Percentiles rank a stretch among this genome's conserved stretches.
phyloP scores from a whole-genome alignment of 2,329 filamentous ascomycete genomes.

The Apiospora hydei region DNA sequence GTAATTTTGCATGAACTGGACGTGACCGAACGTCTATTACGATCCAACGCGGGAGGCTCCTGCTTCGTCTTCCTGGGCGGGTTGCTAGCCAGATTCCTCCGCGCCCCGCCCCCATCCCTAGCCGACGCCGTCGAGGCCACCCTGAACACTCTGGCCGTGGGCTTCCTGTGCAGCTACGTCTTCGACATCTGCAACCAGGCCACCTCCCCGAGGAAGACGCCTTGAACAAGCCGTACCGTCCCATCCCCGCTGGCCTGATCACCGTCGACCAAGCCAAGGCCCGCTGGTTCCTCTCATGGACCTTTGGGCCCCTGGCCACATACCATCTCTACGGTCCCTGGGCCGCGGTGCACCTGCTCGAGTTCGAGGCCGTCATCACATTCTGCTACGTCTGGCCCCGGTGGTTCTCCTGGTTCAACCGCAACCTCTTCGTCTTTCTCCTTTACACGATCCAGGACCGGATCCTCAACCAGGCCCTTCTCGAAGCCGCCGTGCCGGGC shows the following conservation, averaged over 20 bases:
- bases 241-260: conserved; percentile 3
- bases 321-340: background rate
- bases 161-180: background rate
- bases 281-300: background rate
- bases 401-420: background rate
- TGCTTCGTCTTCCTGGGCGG: background rate
- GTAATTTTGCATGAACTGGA: background rate
- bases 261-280: background rate
- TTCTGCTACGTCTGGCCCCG: conserved; percentile 10
- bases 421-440: background rate
- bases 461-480: background rate
- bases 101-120: background rate
- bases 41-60: background rate
- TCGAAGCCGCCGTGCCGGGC: background rate
- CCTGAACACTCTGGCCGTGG: background rate
- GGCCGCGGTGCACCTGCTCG: background rate
- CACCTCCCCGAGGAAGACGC: background rate
- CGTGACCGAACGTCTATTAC: background rate
- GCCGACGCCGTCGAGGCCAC: background rate
- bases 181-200: conserved; percentile 5
- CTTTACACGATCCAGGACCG: background rate
- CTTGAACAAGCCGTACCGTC: background rate
- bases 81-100: background rate
- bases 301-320: background rate
- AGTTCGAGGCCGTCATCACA: background rate